Conservation (phyloP, 164 flowering plant species). For the Protea cynaroides region DNA sequence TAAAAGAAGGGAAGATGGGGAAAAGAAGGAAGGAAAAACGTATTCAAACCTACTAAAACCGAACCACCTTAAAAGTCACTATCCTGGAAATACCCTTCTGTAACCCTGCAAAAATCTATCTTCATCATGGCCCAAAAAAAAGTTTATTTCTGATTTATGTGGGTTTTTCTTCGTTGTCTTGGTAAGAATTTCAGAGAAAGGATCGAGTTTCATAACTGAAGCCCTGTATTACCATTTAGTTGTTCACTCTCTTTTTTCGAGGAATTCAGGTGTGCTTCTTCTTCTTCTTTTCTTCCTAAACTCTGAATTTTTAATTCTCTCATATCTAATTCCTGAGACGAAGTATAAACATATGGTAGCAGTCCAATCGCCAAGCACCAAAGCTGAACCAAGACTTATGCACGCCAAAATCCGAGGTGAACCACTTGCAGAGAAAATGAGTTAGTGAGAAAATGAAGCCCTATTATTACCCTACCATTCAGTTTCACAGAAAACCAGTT, state of each 20-base stretch:
- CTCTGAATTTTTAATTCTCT: background rate
- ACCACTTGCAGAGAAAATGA: constrained; percentile 1
- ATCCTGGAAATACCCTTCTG: constrained; percentile 70
- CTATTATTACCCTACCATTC: constrained; percentile 11
- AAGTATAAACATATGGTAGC: constrained; percentile 35
- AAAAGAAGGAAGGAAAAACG: constrained; percentile 21
- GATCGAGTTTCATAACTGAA: constrained; percentile 56
- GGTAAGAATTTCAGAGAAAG: constrained; percentile 59
- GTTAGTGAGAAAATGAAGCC: constrained; percentile 13
- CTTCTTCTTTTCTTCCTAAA: too few species aligned
- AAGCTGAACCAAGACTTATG: constrained; percentile 17
- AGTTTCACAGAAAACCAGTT: too few species aligned
- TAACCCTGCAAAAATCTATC: constrained; percentile 47
- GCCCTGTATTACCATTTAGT: constrained; percentile 42
- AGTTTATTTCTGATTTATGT: constrained; percentile 47
- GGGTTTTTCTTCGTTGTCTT: constrained; percentile 50
- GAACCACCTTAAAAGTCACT: constrained; percentile 9
- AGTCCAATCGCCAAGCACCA: constrained; percentile 17
- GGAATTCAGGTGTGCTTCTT: too few species aligned
- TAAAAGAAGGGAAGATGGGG: constrained; percentile 4
- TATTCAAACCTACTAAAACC: constrained; percentile 46
- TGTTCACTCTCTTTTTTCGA: too few species aligned
- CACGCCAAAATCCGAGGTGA: constrained; percentile 3
- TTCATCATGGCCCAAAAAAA: constrained; percentile 2
- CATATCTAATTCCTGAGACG: constrained; percentile 48